Evolutionary conservation across 768 basidiomycete genomes (phyloP).

Genomic region (Mycena venus): DNA sequence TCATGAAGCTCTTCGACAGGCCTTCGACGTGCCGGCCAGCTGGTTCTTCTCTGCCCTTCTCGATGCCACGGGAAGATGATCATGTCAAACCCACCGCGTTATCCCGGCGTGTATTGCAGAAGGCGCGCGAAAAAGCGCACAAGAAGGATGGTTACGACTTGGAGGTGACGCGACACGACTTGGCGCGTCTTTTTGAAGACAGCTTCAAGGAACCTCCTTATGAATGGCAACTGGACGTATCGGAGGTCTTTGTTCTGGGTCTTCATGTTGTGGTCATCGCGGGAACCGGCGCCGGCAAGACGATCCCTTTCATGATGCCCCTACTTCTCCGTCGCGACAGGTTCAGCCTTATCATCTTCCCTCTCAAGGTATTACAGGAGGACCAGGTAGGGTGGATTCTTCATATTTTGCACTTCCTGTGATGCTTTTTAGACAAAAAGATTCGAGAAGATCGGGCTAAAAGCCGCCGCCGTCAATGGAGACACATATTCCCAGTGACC

Average conservation of each 20-base stretch:
- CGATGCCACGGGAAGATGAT: no score
- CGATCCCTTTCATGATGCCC: constrained; percentile 52
- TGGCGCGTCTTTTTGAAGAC: not conserved
- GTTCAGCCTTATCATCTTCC: constrained; percentile 49
- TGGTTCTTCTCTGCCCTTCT: no score
- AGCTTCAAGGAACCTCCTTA: not conserved
- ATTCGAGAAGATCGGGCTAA: constrained; percentile 44
- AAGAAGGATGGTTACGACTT: no score
- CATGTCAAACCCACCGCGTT: no score
- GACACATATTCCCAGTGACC: constrained; percentile 44
- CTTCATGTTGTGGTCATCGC: not conserved
- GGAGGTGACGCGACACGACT: no score
- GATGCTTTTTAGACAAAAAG: constrained; percentile 30
- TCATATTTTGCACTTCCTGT: not conserved
- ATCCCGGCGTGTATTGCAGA: no score
- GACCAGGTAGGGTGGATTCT: constrained; percentile 46
- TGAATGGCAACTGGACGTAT: not conserved
- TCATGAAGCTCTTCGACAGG: no score
- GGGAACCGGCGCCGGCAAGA: constrained; percentile 50
- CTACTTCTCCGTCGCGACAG: constrained; percentile 39
- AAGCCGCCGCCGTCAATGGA: constrained; percentile 50
- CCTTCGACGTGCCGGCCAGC: no score
- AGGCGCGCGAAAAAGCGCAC: no score
- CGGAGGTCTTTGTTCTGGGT: not conserved
- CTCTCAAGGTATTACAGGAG: constrained; percentile 50